Base-by-base conservation (phyloP, 805 yeast species). In the Ogataea trehalophila region DNA sequence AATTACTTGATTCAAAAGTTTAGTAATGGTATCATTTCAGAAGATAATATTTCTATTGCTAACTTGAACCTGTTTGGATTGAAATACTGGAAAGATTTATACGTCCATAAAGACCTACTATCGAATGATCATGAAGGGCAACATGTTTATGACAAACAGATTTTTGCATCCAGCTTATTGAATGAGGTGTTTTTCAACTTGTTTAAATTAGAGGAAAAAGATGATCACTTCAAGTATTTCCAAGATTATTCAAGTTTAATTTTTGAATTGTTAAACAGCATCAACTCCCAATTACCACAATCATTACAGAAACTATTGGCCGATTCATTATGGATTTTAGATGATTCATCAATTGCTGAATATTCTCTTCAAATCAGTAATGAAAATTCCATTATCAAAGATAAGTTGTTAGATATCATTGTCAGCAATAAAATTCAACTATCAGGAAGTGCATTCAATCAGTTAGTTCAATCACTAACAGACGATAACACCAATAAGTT, bases 1-100 rank as follows among this genome's bases (percentile, higher is more conserved):
- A 71, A 73, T 44, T 76, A 69, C 51, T 40, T 61, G 8, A 41
- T 59, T 14, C 67, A 65, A 31, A 59, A 44, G 29, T 37, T 45
- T 8, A 33, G 43, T 9, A 26, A 26, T 11, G 31, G 31, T 26
- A 16, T 18, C 1, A n/a, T 33, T 2, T 4, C 23, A 4, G 34
- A 40, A 13, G 39, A 29, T 11, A 51, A 49, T 3, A 36, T 37
- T 1, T 36, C 52, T 1, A 26, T 38, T n/a, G 42, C 50, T 20
- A 41, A 43, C 22, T 37, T 59, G 17, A 35, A 47, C n/a, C 33
- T 63, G 6, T 45, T 58, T n/a, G 44, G 41, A 4, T 15, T 26
- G 3, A 65, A 63, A 42, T 63, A 58, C 42, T 65, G 69, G 69
- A 45, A 41, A 8, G 20, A 41, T 0, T 42, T 63, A 15, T 55